phyloP scores from a whole-genome alignment of 345 rosid species.

The Erysimum cheiranthoides region DNA sequence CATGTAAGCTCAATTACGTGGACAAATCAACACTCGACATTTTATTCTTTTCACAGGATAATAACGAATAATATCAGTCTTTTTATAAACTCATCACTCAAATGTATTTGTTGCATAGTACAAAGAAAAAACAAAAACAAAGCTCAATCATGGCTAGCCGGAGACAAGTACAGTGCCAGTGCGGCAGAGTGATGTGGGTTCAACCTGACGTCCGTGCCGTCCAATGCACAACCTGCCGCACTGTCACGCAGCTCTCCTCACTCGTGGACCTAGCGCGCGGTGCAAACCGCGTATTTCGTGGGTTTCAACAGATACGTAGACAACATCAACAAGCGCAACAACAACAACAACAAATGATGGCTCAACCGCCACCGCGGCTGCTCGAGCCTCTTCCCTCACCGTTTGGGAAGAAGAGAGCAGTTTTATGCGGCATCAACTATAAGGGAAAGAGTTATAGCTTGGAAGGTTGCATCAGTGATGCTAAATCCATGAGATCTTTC shows the following conservation, averaged over 20 bases:
- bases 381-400: constrained; percentile 45
- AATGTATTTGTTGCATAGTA: background rate
- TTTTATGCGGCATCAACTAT: constrained; percentile 67
- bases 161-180: constrained; percentile 57
- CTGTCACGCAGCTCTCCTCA: constrained; percentile 47
- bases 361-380: constrained; percentile 22
- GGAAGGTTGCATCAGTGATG: constrained; percentile 69
- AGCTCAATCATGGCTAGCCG: constrained; percentile 47
- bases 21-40: constrained; percentile 2
- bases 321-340: constrained; percentile 23
- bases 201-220: constrained; percentile 50
- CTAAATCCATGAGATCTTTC: constrained; percentile 59
- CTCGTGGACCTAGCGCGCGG: constrained; percentile 36
- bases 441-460: constrained; percentile 52
- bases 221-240: constrained; percentile 54
- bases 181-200: constrained; percentile 54
- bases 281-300: constrained; percentile 36
- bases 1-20: constrained; percentile 23
- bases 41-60: background rate
- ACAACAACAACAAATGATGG: constrained; percentile 27
- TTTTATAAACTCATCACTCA: constrained; percentile 27
- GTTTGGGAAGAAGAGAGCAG: constrained; percentile 64
- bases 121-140: constrained; percentile 6
- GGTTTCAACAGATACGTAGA: constrained; percentile 42
- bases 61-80: constrained; percentile 26